Conservation (phyloP, 169 alveolate genomes). For the Besnoitia besnoiti region DNA sequence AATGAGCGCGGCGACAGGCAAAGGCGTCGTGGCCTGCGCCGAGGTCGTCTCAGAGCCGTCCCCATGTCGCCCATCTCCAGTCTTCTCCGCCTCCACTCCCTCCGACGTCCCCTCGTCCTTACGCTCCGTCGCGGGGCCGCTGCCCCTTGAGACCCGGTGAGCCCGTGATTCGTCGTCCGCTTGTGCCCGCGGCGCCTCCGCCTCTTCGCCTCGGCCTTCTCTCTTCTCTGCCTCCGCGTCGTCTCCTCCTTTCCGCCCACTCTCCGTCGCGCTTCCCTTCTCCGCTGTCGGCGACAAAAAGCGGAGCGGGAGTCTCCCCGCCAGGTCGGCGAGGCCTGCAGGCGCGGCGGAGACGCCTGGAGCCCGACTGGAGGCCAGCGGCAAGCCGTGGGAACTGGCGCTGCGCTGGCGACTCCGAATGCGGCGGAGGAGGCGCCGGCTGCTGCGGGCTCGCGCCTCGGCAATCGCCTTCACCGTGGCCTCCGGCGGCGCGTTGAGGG, state of each 20-base stretch:
- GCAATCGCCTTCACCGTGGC: conserved; percentile 60
- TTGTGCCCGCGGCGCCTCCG: too few species aligned
- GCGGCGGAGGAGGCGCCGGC: conserved; percentile 20
- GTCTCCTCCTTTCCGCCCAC: neutral
- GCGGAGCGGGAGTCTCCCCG: neutral
- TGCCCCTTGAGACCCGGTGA: too few species aligned
- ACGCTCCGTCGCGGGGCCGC: neutral
- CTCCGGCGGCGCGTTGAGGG: conserved; percentile 58
- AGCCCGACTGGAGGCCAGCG: neutral
- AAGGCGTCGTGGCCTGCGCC: too few species aligned
- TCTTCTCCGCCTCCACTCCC: too few species aligned
- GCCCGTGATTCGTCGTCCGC: too few species aligned
- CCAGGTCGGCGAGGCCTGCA: neutral
- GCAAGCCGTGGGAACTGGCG: neutral
- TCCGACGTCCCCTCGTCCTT: neutral
- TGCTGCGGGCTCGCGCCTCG: conserved; percentile 31
- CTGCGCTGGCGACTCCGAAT: neutral
- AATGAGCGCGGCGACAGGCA: too few species aligned
- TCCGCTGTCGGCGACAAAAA: neutral
- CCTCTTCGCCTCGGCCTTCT: neutral
- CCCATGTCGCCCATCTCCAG: too few species aligned
- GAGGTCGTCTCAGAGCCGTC: too few species aligned
- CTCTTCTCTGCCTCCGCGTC: neutral
- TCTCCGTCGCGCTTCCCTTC: neutral
- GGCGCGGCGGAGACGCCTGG: neutral